These are phyloP conservation scores for Euphrasia arctica DNA, from an alignment of 305 asterid species.

Conservation along the genomic window DNA sequence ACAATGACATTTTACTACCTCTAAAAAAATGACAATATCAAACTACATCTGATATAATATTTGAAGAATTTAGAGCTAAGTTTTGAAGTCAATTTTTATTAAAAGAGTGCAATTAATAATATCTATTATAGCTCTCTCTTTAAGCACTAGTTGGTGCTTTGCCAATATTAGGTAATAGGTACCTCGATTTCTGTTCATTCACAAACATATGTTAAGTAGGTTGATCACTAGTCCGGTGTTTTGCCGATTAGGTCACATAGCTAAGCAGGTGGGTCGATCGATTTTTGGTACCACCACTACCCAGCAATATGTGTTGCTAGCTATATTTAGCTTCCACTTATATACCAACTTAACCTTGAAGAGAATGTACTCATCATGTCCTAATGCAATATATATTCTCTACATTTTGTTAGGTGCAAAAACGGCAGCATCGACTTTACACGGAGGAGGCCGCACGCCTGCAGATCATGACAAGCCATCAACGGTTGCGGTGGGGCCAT, in stretches of 20 bases:
- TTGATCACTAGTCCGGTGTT: constrained; percentile 25
- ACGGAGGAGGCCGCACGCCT: constrained; percentile 56
- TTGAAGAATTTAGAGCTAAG: no score
- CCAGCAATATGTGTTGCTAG: neutral
- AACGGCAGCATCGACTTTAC: constrained; percentile 47
- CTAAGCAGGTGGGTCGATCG: no score
- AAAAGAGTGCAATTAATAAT: no score
- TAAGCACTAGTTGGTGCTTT: no score
- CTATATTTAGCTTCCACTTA: neutral
- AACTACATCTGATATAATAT: no score
- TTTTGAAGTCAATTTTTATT: no score
- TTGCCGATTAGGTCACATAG: neutral
- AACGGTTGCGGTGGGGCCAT: constrained; percentile 42
- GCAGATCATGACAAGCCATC: constrained; percentile 44
- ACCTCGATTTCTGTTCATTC: no score
- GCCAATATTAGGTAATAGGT: no score
- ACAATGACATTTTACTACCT: no score
- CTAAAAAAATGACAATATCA: no score
- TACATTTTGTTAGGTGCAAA: constrained; percentile 25
- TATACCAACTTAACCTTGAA: constrained; percentile 18
- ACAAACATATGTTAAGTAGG: no score
- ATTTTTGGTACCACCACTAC: neutral
- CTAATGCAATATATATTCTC: constrained; percentile 17
- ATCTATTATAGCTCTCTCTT: no score
- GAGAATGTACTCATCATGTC: neutral